Percentiles rank a stretch among this genome's conserved stretches.
phyloP scores from a whole-genome alignment of 768 basidiomycete genomes.

The Mycena vitilis region DNA sequence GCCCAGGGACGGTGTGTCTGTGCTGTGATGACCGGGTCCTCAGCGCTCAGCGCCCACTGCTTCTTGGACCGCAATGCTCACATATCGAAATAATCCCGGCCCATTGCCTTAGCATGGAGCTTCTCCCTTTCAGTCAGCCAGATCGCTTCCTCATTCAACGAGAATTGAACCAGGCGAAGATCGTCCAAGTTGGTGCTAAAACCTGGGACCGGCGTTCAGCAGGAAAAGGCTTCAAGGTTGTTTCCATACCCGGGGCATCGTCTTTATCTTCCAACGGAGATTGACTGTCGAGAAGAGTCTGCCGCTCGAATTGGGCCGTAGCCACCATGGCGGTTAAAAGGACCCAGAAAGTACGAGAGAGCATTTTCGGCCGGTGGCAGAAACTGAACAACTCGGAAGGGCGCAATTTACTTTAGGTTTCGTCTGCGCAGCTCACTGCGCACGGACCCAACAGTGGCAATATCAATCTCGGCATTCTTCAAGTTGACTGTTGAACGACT shows the following conservation, averaged over 20 bases:
- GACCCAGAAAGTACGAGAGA: neutral
- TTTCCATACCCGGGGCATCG: constrained; percentile 7
- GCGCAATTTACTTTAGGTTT: neutral
- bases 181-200: no score
- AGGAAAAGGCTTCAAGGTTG: no score
- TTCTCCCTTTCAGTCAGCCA: constrained; percentile 34
- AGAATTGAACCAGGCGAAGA: constrained; percentile 65
- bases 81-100: constrained; percentile 30
- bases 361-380: neutral
- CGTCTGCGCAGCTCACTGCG: constrained; percentile 7
- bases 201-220: no score
- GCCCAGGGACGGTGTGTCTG: constrained; percentile 16
- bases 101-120: constrained; percentile 27
- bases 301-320: neutral
- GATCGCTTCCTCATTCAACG: constrained; percentile 44
- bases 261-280: neutral
- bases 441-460: neutral
- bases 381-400: neutral
- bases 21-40: neutral
- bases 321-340: neutral
- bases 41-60: no score
- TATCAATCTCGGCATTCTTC: no score
- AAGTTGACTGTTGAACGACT: no score
- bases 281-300: neutral
- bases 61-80: neutral